A percentile compares a stretch with the other conserved stretches of the same genome.
These are phyloP conservation scores for Erigeron canadensis DNA, from an alignment of 129 eudicot genomes.

Conservation along the genomic window DNA sequence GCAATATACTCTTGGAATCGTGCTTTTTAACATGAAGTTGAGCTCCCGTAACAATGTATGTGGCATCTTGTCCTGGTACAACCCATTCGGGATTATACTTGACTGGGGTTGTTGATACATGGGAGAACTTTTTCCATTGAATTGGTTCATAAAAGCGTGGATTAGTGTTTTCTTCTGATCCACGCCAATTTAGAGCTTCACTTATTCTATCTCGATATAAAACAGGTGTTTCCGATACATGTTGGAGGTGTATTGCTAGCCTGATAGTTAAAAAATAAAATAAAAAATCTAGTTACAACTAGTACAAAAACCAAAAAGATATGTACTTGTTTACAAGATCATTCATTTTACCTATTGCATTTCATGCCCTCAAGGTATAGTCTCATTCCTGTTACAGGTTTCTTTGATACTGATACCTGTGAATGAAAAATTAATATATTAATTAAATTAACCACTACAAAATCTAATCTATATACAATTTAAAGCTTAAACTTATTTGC, in stretches of 20 bases:
- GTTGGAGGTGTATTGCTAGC: constrained; percentile 85
- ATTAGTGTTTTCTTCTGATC: constrained; percentile 54
- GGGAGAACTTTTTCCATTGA: constrained; percentile 73
- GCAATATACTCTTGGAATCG: constrained; percentile 53
- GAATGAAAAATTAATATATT: not conserved
- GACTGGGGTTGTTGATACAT: constrained; percentile 72
- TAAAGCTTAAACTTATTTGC: not conserved
- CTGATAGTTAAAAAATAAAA: constrained; percentile 35
- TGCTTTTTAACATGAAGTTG: constrained; percentile 64
- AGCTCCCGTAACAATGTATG: constrained; percentile 85
- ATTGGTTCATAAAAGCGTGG: constrained; percentile 58
- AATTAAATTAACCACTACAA: no score
- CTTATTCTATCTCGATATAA: constrained; percentile 50
- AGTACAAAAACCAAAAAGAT: not conserved
- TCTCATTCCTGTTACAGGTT: constrained; percentile 83
- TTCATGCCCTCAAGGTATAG: constrained; percentile 86
- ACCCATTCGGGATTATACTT: constrained; percentile 64
- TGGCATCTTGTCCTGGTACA: constrained; percentile 23
- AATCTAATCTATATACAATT: no score
- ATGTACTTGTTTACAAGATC: not conserved
- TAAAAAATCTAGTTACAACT: not conserved
- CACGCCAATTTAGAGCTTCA: constrained; percentile 56
- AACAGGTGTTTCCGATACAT: constrained; percentile 61
- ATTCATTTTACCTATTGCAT: constrained; percentile 59
- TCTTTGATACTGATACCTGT: constrained; percentile 65